These are phyloP conservation scores for Neospora caninum DNA, from an alignment of 169 alveolate genomes.

Conservation along the genomic window DNA sequence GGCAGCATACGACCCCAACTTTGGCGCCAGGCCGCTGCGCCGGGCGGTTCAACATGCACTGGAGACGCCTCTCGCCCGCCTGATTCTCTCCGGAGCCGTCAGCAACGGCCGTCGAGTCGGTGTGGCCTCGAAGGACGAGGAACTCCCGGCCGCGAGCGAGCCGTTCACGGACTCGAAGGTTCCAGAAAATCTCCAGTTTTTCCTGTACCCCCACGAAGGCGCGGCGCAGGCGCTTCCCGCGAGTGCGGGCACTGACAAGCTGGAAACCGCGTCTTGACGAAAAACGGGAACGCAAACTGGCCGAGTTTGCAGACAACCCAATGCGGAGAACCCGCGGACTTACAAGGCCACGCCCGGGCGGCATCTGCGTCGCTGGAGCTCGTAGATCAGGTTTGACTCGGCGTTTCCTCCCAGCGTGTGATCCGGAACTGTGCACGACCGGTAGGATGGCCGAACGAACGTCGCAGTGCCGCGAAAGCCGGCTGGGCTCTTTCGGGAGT, in stretches of 20 bases:
- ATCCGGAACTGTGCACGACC: no score
- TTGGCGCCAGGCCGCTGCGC: conserved; percentile 64
- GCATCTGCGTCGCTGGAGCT: no score
- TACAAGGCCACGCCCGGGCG: no score
- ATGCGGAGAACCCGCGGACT: no score
- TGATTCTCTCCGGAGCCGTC: conserved; percentile 65
- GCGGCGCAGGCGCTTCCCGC: background rate
- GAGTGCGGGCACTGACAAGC: background rate
- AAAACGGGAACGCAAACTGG: no score
- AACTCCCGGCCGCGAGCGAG: background rate
- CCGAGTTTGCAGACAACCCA: no score
- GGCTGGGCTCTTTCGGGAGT: no score
- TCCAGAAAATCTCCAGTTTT: conserved; percentile 14
- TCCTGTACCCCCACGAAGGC: background rate
- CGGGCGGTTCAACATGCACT: conserved; percentile 81
- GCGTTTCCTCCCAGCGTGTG: no score
- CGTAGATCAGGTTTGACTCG: no score
- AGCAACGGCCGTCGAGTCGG: background rate
- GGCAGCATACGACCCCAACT: conserved; percentile 53
- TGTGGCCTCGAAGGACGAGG: background rate
- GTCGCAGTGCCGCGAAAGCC: no score
- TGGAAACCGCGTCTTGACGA: background rate
- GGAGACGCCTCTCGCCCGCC: conserved; percentile 79
- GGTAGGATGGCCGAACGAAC: no score
- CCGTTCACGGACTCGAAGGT: background rate